Conservation (phyloP, 352 stramenopile species). For the Globisporangium lucens region DNA sequence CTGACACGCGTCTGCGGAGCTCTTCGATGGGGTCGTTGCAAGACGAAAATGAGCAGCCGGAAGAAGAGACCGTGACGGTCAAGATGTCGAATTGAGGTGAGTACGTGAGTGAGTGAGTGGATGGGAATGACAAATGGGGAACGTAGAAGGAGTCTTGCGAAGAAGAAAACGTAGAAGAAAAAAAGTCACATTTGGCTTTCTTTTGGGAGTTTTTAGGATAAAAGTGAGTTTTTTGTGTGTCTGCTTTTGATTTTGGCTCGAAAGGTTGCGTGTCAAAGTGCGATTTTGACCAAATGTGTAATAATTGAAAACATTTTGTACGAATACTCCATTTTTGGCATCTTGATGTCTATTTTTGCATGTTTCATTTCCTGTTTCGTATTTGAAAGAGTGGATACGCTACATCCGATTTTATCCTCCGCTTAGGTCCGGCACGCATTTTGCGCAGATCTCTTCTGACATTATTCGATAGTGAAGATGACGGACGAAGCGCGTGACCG, state of each 20-base stretch:
- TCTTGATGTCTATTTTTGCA: neutral
- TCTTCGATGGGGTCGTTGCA: constrained; percentile 44
- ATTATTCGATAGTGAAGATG: neutral
- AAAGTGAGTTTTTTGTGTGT: neutral
- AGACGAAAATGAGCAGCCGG: constrained; percentile 17
- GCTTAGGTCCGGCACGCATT: neutral
- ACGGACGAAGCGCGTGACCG: constrained; percentile 3
- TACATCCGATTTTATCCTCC: neutral
- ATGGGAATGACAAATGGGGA: neutral
- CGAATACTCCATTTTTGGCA: no score
- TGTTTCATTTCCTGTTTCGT: neutral
- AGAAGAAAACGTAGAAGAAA: constrained; percentile 1
- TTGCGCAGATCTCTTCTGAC: neutral
- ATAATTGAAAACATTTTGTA: neutral
- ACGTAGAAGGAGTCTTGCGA: neutral
- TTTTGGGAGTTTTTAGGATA: neutral
- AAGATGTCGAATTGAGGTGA: constrained; percentile 9
- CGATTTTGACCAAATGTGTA: neutral
- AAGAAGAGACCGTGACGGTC: neutral
- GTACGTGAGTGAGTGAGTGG: neutral
- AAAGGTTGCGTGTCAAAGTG: constrained; percentile 1
- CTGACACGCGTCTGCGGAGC: constrained; percentile 26
- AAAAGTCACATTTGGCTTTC: neutral
- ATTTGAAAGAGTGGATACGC: neutral
- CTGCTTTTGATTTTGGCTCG: neutral